phyloP scores from a whole-genome alignment of 2,329 filamentous ascomycete genomes.

The Diaporthe australafricana region DNA sequence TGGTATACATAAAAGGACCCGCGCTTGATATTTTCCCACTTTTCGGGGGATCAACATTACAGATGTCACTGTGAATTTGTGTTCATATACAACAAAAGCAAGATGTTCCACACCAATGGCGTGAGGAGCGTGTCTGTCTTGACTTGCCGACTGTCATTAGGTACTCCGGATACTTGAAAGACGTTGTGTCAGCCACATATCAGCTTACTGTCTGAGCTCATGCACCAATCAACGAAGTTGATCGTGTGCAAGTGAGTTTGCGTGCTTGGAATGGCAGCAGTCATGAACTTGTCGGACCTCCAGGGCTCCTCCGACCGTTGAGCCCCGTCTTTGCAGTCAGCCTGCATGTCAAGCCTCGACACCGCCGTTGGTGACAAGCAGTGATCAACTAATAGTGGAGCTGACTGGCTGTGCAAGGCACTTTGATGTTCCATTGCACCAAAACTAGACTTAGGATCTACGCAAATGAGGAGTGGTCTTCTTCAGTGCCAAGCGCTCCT shows the following conservation, averaged over 20 bases:
- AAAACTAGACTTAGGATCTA: not conserved
- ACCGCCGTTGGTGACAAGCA: not conserved
- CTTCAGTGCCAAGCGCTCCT: not conserved
- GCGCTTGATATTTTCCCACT: too few relatives aligned
- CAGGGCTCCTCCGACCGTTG: not conserved
- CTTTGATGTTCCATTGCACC: constrained; percentile 1
- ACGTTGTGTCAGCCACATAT: not conserved
- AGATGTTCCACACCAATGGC: not conserved
- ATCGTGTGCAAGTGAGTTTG: too few relatives aligned
- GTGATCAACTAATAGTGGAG: not conserved
- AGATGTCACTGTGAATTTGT: not conserved
- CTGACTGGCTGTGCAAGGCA: constrained; percentile 14
- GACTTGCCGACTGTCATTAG: not conserved
- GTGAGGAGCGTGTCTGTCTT: not conserved
- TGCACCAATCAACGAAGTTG: too few relatives aligned
- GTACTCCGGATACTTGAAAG: not conserved
- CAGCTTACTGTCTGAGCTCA: too few relatives aligned
- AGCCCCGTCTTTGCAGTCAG: not conserved
- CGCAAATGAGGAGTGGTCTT: not conserved
- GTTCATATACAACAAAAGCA: not conserved
- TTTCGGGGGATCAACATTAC: too few relatives aligned
- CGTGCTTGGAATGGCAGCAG: too few relatives aligned
- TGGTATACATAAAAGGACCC: accelerated
- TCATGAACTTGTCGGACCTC: not conserved
- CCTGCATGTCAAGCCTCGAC: not conserved